Conservation (phyloP, 139 green algal genomes). For the Zygnema cylindricum region DNA sequence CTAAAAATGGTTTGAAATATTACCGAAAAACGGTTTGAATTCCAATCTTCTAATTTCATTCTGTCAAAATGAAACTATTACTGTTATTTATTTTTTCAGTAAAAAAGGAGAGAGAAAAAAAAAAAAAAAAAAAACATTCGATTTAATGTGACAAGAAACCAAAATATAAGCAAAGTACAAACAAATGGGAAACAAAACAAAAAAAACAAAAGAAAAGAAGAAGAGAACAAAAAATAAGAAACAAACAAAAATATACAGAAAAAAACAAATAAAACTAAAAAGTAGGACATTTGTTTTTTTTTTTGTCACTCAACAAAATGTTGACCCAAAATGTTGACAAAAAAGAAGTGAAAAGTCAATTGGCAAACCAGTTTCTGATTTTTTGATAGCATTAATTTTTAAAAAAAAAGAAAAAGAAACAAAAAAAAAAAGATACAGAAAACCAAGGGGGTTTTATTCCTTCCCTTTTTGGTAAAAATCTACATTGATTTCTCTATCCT, state of each 20-base stretch:
- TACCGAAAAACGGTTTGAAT: too few species aligned
- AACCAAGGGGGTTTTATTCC: not conserved
- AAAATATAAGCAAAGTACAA: not conserved
- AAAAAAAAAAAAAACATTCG: too few species aligned
- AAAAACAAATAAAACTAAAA: too few species aligned
- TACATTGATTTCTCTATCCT: not conserved
- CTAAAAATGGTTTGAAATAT: too few species aligned
- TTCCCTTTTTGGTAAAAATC: conserved; percentile 42
- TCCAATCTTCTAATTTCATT: too few species aligned
- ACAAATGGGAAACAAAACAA: too few species aligned
- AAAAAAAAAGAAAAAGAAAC: too few species aligned
- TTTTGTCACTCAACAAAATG: not conserved
- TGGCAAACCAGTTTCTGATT: not conserved
- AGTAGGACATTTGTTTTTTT: not conserved
- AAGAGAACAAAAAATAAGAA: not conserved
- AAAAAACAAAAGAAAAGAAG: too few species aligned
- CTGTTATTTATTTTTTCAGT: too few species aligned
- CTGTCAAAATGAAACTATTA: too few species aligned
- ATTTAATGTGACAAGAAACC: not conserved
- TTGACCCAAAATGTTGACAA: not conserved
- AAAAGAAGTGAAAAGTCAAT: not conserved
- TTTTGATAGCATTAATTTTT: not conserved
- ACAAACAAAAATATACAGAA: not conserved
- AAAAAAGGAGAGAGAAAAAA: too few species aligned
- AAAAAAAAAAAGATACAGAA: too few species aligned